Percentiles rank a stretch among this genome's conserved stretches.
phyloP scores from a whole-genome alignment of 1,284 basidiomycete genomes.

The Apiotrichum veenhuisii region DNA sequence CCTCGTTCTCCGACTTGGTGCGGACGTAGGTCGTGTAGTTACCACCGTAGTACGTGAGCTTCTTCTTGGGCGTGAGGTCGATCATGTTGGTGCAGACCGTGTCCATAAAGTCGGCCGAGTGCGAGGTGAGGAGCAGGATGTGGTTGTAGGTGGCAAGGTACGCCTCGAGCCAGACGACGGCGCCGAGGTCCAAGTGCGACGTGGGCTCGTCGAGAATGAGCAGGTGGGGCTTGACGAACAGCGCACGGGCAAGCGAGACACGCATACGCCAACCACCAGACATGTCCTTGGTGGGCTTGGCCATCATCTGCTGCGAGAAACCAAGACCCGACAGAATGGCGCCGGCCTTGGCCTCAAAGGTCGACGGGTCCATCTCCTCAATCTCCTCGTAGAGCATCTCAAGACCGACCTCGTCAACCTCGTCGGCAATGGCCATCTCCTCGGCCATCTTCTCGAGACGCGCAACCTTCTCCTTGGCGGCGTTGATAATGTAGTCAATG shows the following conservation, averaged over 20 bases:
- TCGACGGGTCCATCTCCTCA: constrained; percentile 91
- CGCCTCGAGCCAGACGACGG: constrained; percentile 98
- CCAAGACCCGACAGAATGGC: constrained; percentile 96
- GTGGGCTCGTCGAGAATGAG: constrained; percentile 78
- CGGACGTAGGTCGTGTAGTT: constrained; percentile 96
- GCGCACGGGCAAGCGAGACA: constrained; percentile 89
- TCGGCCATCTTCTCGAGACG: constrained; percentile 92
- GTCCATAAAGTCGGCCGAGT: constrained; percentile 99
- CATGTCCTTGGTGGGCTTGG: constrained; percentile 96
- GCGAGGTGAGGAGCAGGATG: constrained; percentile 76
- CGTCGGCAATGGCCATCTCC: constrained; percentile 83
- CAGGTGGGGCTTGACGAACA: constrained; percentile 95
- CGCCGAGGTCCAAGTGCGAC: constrained; percentile 77
- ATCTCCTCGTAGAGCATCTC: constrained; percentile 93
- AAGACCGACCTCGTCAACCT: constrained; percentile 80
- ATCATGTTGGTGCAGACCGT: constrained; percentile 95
- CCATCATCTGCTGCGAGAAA: constrained; percentile 89
- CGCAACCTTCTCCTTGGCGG: constrained; percentile 92
- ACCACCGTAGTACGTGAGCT: constrained; percentile 84
- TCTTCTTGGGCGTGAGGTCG: constrained; percentile 69
- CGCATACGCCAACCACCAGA: constrained; percentile 99
- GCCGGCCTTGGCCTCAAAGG: constrained; percentile 93
- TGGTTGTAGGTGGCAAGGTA: constrained; percentile 98
- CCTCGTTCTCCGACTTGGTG: constrained; percentile 94
- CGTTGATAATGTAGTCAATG: constrained; percentile 90